Base-by-base conservation (phyloP, 352 stramenopile genomes). In the Pythium utonaiense region DNA sequence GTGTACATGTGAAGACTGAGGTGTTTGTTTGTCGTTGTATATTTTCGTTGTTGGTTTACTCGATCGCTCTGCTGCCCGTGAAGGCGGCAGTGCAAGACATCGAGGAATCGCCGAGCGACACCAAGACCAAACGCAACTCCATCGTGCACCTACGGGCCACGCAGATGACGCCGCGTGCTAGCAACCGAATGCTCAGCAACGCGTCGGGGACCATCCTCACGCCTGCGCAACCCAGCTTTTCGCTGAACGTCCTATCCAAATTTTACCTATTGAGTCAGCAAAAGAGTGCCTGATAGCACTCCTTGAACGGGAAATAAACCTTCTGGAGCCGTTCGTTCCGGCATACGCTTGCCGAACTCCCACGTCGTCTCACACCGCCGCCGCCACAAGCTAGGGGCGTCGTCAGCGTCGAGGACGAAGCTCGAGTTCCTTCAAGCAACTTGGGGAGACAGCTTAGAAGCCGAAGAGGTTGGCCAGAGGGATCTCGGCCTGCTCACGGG, bases 401-500 rank as follows among this genome's bases (percentile, higher is more conserved):
- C 38, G 27, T 42, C 34, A 51, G 24, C 40, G 22, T 31, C 13
- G 5, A 6, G 21, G 13, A 50, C 14, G 12, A 51, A 38, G 27
- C 57, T 45, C 47, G 36, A 57, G 57, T 64, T 52, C 27, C 49
- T 10, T 62, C 54, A 33, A 56, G 24, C 41, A 56, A 56, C 57
- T 45, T 19, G 38, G 21, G 61, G 60, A 22, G 49, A 49, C 74
- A n/a, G 40, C 69, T 88, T 91, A 92, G 71, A 95, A 92, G 66
- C 85, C 85, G 62, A 95, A 95, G 48, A 95, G 69, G 41, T 79
- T 77, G 53, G 78, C 80, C 41, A 94, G 65, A 51, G 84, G 84
- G 55, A 95, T 78, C 62, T 95, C 85, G 8, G 85, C 80, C 62
- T 95, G 82, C 73, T 99, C 95, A 70, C 97, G 97, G 53, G 94